Conservation (phyloP, 2,329 filamentous ascomycete genomes). For the Colletotrichum theobromicola region DNA sequence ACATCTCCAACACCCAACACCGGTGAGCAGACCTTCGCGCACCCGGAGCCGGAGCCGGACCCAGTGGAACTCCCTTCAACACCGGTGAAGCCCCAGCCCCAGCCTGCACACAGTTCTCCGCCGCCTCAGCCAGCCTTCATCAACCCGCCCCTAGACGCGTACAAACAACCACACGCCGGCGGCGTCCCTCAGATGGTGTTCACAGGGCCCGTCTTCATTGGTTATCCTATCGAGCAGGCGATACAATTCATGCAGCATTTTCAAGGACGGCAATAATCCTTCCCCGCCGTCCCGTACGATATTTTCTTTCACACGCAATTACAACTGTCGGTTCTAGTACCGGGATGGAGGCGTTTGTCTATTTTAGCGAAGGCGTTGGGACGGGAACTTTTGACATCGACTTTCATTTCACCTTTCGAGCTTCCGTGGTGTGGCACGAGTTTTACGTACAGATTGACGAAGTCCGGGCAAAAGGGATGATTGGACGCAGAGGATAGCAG, state of each 20-base stretch:
- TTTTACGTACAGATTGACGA: conserved; percentile 3
- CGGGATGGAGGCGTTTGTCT: neutral
- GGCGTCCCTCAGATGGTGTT: conserved; percentile 76
- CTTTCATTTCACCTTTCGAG: neutral
- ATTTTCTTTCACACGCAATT: neutral
- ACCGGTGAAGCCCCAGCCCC: conserved; percentile 27
- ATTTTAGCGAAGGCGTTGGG: conserved; percentile 17
- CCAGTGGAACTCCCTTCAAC: conserved; percentile 23
- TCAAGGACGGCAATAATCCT: conserved; percentile 34
- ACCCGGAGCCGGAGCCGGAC: neutral
- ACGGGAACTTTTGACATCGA: neutral
- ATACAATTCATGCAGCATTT: conserved; percentile 73
- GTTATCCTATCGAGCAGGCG: conserved; percentile 86
- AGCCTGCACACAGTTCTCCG: conserved; percentile 24
- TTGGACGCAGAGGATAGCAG: conserved; percentile 6
- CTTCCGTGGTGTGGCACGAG: neutral
- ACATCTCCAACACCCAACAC: conserved; percentile 11
- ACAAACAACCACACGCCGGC: conserved; percentile 31
- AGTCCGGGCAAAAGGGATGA: neutral
- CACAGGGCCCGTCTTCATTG: conserved; percentile 92
- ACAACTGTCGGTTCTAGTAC: neutral
- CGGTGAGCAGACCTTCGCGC: conserved; percentile 9
- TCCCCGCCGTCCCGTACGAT: neutral
- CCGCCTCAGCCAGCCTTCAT: conserved; percentile 56
- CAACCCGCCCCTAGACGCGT: conserved; percentile 41